Evolutionary conservation across 495 filamentous ascomycete species (phyloP).

Genomic region (Neurospora tetrasperma): DNA sequence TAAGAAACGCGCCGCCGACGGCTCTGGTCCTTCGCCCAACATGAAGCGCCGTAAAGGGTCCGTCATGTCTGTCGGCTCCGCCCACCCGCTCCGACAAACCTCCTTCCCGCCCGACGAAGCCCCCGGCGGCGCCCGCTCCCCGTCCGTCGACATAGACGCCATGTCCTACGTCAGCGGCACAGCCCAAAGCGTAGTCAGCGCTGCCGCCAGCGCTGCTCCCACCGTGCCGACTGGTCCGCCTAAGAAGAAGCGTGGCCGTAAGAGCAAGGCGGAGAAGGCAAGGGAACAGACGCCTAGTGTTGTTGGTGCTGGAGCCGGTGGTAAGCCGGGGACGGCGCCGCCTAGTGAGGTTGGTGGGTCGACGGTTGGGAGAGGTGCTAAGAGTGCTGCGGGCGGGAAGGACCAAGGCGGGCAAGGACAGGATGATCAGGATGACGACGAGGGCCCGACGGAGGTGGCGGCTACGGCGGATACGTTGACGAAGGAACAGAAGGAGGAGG

Average conservation of each 20-base stretch:
- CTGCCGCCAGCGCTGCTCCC: conserved; percentile 11
- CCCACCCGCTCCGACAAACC: conserved; percentile 78
- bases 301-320: conserved; percentile 22
- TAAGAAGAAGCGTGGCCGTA: conserved; percentile 53
- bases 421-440: conserved; percentile 55
- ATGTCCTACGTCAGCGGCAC: conserved; percentile 56
- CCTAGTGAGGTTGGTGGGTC: conserved; percentile 32
- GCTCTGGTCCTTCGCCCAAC: conserved; percentile 25
- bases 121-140: conserved; percentile 45
- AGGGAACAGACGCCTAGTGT: conserved; percentile 40
- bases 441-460: conserved; percentile 55
- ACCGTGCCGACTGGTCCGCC: conserved; percentile 13
- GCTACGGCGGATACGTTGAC: conserved; percentile 51
- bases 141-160: conserved; percentile 52
- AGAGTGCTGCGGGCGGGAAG: conserved; percentile 14
- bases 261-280: conserved; percentile 49
- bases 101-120: conserved; percentile 64
- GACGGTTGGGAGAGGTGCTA: conserved; percentile 16
- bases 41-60: conserved; percentile 60
- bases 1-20: conserved; percentile 49
- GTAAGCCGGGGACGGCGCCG: conserved; percentile 23
- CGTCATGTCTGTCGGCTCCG: conserved; percentile 41
- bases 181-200: conserved; percentile 42
- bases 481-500: conserved; percentile 58
- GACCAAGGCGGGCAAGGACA: conserved; percentile 16